Evolutionary conservation across 148 eudicot species (phyloP), one percentile per base, ranked within the genome.

Genomic region (Camellia japonica): DNA sequence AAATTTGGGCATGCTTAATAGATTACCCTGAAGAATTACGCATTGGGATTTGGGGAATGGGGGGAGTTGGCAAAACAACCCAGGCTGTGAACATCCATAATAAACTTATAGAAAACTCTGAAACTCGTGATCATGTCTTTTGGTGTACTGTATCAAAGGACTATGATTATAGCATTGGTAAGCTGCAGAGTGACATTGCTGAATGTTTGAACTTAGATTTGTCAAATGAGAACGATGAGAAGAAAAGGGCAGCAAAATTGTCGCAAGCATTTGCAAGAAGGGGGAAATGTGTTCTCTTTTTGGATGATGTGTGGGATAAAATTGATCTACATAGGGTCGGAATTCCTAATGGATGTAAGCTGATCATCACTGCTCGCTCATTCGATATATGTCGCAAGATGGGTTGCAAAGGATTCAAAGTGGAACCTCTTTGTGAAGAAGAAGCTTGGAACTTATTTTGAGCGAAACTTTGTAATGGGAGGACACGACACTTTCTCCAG

Each of bases 361-460:
- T 86, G 79, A 76, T 86, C 46, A 6, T 84, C 19, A 79, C 86
- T 69, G 76, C 80, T 8, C 85, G 89, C 12, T 78, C 79, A 13
- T 68, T 84, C 46, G 81, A 79, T 13, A 79, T 84, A n/a, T 86
- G 89, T 59, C 75, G 79, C 30, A 79, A 56, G 80, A 76, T 83
- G 78, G 77, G 44, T 6, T 74, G 65, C 65, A 20, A 56, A 41
- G 23, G 0, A 3, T 6, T 74, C 43, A 43, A 79, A 69, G 86
- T 86, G 52, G 63, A 81, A 56, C 72, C 79, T 55, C 86, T 86
- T 76, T 51, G 67, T 10, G 60, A 76, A 19, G 77, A 54, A 56
- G 84, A 86, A 23, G 80, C 86, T 65, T 82, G 86, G 86, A 68
- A 56, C 18, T 59, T 74, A 38, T 74, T 74, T 11, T 38, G 16